These are phyloP conservation scores for Didymella keratinophila DNA, from an alignment of 2,329 filamentous ascomycete genomes.

Conservation along the genomic window DNA sequence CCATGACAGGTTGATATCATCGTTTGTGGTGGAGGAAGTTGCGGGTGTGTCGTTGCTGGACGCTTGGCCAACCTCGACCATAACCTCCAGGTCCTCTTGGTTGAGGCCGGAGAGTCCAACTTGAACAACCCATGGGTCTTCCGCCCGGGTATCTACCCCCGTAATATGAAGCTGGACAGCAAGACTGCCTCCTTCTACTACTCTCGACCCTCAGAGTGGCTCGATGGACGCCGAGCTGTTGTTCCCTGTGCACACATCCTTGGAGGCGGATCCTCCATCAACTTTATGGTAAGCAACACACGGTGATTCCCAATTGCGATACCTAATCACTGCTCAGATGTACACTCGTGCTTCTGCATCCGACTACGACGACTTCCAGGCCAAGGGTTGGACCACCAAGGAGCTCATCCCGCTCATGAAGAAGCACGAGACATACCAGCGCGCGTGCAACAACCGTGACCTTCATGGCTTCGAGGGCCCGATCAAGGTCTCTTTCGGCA, in stretches of 20 bases:
- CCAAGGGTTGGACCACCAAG: constrained; percentile 80
- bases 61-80: constrained; percentile 78
- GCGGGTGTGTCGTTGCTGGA: constrained; percentile 60
- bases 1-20: constrained; percentile 72
- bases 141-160: constrained; percentile 77
- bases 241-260: constrained; percentile 79
- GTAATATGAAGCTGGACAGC: constrained; percentile 80
- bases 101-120: constrained; percentile 76
- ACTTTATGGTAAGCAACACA: constrained; percentile 68
- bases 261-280: constrained; percentile 76
- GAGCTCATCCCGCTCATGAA: constrained; percentile 79
- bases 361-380: constrained; percentile 80
- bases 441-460: constrained; percentile 62
- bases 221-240: constrained; percentile 73
- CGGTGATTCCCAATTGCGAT: constrained; percentile 2
- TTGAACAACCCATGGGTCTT: constrained; percentile 81
- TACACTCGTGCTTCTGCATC: constrained; percentile 76
- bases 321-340: constrained; percentile 59
- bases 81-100: constrained; percentile 73
- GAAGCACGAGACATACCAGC: constrained; percentile 82
- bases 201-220: constrained; percentile 75
- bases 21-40: constrained; percentile 77
- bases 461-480: constrained; percentile 80
- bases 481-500: constrained; percentile 81
- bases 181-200: constrained; percentile 85